Evolutionary conservation across 2,329 filamentous ascomycete species (phyloP).

Genomic region (Ophiocordyceps camponoti-floridani): DNA sequence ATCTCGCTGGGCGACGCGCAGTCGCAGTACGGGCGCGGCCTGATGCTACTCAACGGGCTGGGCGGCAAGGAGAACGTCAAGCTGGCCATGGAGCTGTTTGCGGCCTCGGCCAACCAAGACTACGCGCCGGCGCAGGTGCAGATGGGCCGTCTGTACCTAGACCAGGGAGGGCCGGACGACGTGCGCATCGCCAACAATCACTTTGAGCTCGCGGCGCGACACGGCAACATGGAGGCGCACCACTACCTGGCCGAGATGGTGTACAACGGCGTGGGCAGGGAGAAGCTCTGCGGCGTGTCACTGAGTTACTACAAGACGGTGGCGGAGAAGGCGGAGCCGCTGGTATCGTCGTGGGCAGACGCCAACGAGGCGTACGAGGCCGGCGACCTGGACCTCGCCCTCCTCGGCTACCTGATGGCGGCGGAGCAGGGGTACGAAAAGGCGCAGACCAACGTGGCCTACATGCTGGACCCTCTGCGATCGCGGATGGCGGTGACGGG

Average conservation of each 20-base stretch:
- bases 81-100: conserved; percentile 60
- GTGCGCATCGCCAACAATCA: conserved; percentile 64
- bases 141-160: conserved; percentile 68
- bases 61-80: conserved; percentile 52
- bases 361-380: conserved; percentile 68
- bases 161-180: conserved; percentile 56
- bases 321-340: conserved; percentile 51
- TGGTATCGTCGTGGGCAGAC: conserved; percentile 65
- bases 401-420: conserved; percentile 69
- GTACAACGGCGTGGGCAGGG: conserved; percentile 61
- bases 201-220: conserved; percentile 71
- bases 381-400: conserved; percentile 62
- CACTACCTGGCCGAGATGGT: conserved; percentile 86
- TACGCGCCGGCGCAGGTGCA: conserved; percentile 66
- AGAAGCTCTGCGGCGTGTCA: conserved; percentile 61
- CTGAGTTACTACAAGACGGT: conserved; percentile 70
- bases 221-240: conserved; percentile 72
- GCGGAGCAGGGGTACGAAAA: conserved; percentile 86
- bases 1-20: conserved; percentile 59
- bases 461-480: conserved; percentile 58
- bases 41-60: conserved; percentile 69
- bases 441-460: conserved; percentile 80
- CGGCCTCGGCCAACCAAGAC: conserved; percentile 65
- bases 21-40: conserved; percentile 67
- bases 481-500: conserved; percentile 22